These are phyloP conservation scores for Metschnikowia matae DNA, from an alignment of 805 yeast species.

Conservation along the genomic window DNA sequence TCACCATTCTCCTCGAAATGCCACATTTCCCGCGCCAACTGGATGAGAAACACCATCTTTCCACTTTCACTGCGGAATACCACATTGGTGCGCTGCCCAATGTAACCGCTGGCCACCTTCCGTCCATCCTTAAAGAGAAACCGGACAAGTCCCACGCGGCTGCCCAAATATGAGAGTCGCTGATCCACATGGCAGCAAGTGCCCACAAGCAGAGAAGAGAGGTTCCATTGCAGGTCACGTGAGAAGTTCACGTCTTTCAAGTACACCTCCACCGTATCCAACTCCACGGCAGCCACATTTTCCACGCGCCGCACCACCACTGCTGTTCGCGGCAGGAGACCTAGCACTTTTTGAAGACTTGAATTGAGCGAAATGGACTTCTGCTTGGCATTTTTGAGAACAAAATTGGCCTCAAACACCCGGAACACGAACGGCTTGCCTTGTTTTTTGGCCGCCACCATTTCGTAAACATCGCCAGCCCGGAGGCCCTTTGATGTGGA, in stretches of 20 bases:
- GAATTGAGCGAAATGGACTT: constrained; percentile 51
- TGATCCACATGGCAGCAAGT: constrained; percentile 67
- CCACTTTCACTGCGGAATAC: constrained; percentile 92
- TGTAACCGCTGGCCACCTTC: constrained; percentile 68
- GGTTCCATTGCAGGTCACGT: constrained; percentile 90
- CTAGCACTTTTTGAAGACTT: constrained; percentile 56
- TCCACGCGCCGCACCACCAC: constrained; percentile 51
- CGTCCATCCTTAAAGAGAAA: constrained; percentile 64
- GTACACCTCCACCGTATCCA: constrained; percentile 78
- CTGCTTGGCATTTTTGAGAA: constrained; percentile 14
- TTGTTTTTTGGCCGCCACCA: constrained; percentile 6
- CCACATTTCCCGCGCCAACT: constrained; percentile 95
- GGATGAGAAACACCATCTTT: constrained; percentile 74
- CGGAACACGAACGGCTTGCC: constrained; percentile 11
- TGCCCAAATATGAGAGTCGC: constrained; percentile 55
- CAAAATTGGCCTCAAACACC: constrained; percentile 8
- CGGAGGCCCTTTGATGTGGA: constrained; percentile 54
- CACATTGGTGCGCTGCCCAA: constrained; percentile 70
- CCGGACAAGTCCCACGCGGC: constrained; percentile 59
- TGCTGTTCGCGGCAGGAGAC: constrained; percentile 61
- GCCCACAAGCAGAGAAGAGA: constrained; percentile 58
- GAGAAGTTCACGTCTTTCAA: constrained; percentile 77
- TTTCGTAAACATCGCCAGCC: constrained; percentile 75
- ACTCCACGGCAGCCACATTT: constrained; percentile 48
- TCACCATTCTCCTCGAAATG: constrained; percentile 96